Evolutionary conservation across 2,329 filamentous ascomycete genomes (phyloP).

Genomic region (Aspergillus terreus): DNA sequence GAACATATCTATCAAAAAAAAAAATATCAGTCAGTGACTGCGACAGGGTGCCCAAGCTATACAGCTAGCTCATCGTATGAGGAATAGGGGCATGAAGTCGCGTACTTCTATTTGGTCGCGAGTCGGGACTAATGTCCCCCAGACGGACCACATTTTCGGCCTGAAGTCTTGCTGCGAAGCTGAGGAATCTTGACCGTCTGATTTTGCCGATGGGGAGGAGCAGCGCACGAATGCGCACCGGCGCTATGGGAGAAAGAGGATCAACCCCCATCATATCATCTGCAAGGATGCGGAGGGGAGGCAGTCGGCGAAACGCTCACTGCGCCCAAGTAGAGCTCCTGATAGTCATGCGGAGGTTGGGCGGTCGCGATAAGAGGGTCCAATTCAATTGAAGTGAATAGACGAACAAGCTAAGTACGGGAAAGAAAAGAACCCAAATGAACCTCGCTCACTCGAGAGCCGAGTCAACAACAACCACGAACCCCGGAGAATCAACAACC

Average conservation of each 20-base stretch:
- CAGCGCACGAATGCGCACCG: constrained; percentile 83
- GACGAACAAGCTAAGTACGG: background rate
- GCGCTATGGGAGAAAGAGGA: constrained; percentile 83
- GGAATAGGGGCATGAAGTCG: constrained; percentile 3
- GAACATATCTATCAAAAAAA: constrained; percentile 70
- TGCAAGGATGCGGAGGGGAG: constrained; percentile 28
- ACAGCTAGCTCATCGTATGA: background rate
- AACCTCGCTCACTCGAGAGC: background rate
- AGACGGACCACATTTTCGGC: constrained; percentile 77
- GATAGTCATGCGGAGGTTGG: constrained; percentile 18
- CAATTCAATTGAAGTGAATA: background rate
- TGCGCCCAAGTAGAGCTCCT: constrained; percentile 27
- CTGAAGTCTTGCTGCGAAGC: constrained; percentile 74
- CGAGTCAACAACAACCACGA: background rate
- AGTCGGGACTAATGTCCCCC: constrained; percentile 81
- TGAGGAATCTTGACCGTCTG: constrained; percentile 72
- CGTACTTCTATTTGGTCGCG: constrained; percentile 80
- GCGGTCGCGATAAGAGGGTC: background rate
- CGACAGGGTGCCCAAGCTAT: background rate
- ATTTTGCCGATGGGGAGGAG: constrained; percentile 84
- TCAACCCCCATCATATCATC: constrained; percentile 76
- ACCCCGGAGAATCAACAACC: background rate
- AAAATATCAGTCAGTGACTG: constrained; percentile 19
- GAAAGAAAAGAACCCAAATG: background rate
- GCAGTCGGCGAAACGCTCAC: constrained; percentile 30